Evolutionary conservation across 2,329 filamentous ascomycete species (phyloP).

Genomic region (Botryotinia narcissicola): DNA sequence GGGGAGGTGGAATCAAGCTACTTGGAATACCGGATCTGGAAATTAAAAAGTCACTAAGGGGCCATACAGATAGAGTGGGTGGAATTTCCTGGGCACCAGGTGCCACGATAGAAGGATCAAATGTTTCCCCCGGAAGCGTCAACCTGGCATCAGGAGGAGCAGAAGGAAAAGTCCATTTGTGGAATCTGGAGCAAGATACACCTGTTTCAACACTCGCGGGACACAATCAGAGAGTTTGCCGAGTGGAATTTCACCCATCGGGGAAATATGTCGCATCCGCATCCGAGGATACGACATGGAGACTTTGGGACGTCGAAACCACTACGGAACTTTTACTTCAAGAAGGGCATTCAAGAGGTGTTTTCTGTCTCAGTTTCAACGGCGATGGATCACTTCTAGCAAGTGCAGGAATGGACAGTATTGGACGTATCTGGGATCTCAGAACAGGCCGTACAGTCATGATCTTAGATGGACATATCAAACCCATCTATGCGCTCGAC

Average conservation of each 20-base stretch:
- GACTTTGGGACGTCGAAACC: slow-evolving; percentile 89
- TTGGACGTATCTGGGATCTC: slow-evolving; percentile 93
- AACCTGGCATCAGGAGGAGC: slow-evolving; percentile 90
- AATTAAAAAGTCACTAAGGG: slow-evolving; percentile 71
- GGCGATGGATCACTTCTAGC: slow-evolving; percentile 86
- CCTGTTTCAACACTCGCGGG: slow-evolving; percentile 79
- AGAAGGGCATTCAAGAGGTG: slow-evolving; percentile 91
- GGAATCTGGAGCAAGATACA: slow-evolving; percentile 84
- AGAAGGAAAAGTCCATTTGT: slow-evolving; percentile 83
- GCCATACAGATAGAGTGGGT: slow-evolving; percentile 85
- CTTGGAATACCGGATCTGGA: slow-evolving; percentile 79
- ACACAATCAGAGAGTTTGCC: slow-evolving; percentile 82
- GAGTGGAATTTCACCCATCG: slow-evolving; percentile 92
- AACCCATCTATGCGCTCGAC: slow-evolving; percentile 88
- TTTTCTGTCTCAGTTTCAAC: slow-evolving; percentile 88
- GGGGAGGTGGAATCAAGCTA: slow-evolving; percentile 85
- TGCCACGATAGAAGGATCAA: slow-evolving; percentile 68
- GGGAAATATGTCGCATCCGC: slow-evolving; percentile 88
- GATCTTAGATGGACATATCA: slow-evolving; percentile 85
- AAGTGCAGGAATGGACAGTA: slow-evolving; percentile 90
- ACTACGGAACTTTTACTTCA: slow-evolving; percentile 82
- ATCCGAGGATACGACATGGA: slow-evolving; percentile 95
- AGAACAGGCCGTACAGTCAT: slow-evolving; percentile 91
- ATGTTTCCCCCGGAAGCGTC: slow-evolving; percentile 68
- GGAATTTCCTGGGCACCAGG: slow-evolving; percentile 89